Conservation (phyloP, 2,329 filamentous ascomycete species). For the Pseudogymnoascus sp. region DNA sequence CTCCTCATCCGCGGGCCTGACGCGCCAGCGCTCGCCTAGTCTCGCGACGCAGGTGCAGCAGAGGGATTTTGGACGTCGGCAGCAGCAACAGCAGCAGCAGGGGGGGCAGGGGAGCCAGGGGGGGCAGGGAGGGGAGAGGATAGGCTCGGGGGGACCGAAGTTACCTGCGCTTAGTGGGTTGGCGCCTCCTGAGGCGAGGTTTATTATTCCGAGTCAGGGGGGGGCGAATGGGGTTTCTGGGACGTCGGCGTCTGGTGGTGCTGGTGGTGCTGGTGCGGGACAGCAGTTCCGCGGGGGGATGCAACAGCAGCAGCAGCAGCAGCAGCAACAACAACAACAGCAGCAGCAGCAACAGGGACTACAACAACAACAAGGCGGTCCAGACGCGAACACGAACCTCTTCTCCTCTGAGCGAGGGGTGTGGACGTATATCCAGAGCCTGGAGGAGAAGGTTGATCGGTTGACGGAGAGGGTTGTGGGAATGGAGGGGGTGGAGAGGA, state of each 20-base stretch:
- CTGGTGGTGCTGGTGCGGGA: too few relatives aligned
- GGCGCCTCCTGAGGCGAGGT: slow-evolving; percentile 27
- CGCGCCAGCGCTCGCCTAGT: slow-evolving; percentile 56
- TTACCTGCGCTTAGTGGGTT: slow-evolving; percentile 25
- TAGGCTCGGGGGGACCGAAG: slow-evolving; percentile 26
- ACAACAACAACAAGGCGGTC: too few relatives aligned
- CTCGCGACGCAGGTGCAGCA: slow-evolving; percentile 57
- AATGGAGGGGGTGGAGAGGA: slow-evolving; percentile 22
- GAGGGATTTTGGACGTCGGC: slow-evolving; percentile 50
- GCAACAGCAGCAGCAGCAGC: slow-evolving; percentile 19
- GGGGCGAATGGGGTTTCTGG: background rate
- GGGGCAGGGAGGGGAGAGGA: background rate
- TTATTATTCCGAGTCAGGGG: slow-evolving; percentile 23
- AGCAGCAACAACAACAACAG: too few relatives aligned
- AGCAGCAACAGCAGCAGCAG: slow-evolving; percentile 11
- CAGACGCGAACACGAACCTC: slow-evolving; percentile 57
- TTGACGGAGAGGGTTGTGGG: slow-evolving; percentile 39
- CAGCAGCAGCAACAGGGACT: too few relatives aligned
- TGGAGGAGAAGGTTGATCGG: slow-evolving; percentile 52
- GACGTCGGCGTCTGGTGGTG: too few relatives aligned
- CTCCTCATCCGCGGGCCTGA: background rate
- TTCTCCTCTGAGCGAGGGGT: slow-evolving; percentile 57
- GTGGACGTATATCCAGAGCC: slow-evolving; percentile 62
- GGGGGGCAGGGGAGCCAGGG: too few relatives aligned
- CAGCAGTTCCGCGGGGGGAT: slow-evolving; percentile 1